Conservation (phyloP, 2,329 filamentous ascomycete species). For the Diaporthe helianthi region DNA sequence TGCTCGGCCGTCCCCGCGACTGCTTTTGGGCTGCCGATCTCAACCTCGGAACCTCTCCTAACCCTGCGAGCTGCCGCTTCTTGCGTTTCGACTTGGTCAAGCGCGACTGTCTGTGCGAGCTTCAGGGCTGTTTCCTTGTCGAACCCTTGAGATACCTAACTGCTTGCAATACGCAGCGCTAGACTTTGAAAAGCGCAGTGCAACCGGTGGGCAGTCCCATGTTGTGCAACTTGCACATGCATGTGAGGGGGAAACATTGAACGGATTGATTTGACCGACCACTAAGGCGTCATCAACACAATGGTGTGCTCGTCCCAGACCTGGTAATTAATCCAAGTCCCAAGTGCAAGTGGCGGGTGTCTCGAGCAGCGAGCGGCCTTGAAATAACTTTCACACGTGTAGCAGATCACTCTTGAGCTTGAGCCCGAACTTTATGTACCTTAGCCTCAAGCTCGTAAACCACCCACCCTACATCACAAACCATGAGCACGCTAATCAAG, state of each 20-base stretch:
- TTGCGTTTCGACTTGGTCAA: conserved; percentile 12
- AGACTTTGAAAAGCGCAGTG: neutral
- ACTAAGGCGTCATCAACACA: neutral
- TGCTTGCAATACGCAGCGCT: neutral
- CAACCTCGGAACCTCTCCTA: conserved; percentile 21
- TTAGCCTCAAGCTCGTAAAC: neutral
- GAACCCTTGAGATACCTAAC: too few species aligned
- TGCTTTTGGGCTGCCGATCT: too few species aligned
- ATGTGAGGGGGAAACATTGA: neutral
- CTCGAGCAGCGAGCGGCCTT: neutral
- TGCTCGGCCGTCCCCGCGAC: too few species aligned
- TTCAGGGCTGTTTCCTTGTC: neutral
- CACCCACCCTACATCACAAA: neutral
- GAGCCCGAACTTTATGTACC: neutral
- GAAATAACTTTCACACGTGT: neutral
- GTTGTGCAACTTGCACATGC: neutral
- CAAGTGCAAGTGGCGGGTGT: too few species aligned
- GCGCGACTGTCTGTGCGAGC: too few species aligned
- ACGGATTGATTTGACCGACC: neutral
- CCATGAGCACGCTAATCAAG: conserved; percentile 33
- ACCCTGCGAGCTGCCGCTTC: conserved; percentile 12
- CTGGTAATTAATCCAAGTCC: neutral
- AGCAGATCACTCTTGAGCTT: neutral
- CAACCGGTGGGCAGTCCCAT: too few species aligned
- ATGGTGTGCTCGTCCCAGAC: neutral